Conservation (phyloP, 2,329 filamentous ascomycete species). For the Cladosporium colombiae region DNA sequence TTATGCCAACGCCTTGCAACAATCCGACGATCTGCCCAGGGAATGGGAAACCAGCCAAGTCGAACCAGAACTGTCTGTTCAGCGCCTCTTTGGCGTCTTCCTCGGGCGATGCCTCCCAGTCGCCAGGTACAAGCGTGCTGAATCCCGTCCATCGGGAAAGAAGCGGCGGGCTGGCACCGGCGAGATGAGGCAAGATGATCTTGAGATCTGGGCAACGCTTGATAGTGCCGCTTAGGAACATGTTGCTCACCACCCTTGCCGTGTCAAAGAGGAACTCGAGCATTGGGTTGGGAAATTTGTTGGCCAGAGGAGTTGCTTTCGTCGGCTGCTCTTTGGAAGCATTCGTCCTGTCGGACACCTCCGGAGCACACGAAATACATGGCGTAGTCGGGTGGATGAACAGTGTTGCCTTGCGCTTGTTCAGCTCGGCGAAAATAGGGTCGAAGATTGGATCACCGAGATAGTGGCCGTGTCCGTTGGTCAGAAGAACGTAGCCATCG, state of each 20-base stretch:
- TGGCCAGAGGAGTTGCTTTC: slow-evolving; percentile 41
- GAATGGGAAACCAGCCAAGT: slow-evolving; percentile 55
- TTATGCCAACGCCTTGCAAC: slow-evolving; percentile 42
- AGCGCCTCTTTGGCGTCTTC: slow-evolving; percentile 38
- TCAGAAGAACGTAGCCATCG: slow-evolving; percentile 55
- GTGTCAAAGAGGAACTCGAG: slow-evolving; percentile 59
- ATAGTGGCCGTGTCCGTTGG: slow-evolving; percentile 57
- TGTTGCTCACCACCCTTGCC: slow-evolving; percentile 49
- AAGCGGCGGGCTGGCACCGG: slow-evolving; percentile 49
- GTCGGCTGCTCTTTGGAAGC: slow-evolving; percentile 26
- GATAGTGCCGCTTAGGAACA: slow-evolving; percentile 52
- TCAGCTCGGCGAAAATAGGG: slow-evolving; percentile 51
- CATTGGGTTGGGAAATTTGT: slow-evolving; percentile 46
- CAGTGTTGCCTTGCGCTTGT: slow-evolving; percentile 48
- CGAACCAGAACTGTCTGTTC: slow-evolving; percentile 51
- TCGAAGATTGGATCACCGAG: slow-evolving; percentile 51
- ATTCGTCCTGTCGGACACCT: slow-evolving; percentile 24
- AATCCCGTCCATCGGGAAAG: slow-evolving; percentile 47
- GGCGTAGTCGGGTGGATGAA: slow-evolving; percentile 60
- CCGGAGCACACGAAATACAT: slow-evolving; percentile 37
- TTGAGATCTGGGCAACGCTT: slow-evolving; percentile 48
- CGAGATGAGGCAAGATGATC: slow-evolving; percentile 53
- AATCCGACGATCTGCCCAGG: slow-evolving; percentile 52
- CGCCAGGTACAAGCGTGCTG: slow-evolving; percentile 42
- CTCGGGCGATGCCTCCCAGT: slow-evolving; percentile 32